Conservation (phyloP, 805 yeast species). For the Teunomyces pallodes region DNA sequence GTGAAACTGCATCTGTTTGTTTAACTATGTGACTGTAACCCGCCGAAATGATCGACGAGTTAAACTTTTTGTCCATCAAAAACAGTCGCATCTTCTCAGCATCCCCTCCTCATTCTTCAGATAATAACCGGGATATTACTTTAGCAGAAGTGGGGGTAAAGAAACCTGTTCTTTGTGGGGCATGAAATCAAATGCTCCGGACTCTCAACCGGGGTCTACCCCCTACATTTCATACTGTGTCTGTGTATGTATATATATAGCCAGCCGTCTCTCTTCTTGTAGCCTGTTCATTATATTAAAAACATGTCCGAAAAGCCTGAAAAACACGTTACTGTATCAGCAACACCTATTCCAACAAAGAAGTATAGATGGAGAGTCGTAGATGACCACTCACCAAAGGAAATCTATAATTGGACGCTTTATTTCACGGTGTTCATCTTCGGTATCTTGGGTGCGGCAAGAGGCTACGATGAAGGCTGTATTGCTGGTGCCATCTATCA, state of each 20-base stretch:
- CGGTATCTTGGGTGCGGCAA: conserved; percentile 54
- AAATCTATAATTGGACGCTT: conserved; percentile 47
- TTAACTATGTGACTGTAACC: too few species aligned
- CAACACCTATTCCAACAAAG: conserved; percentile 4
- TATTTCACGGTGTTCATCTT: conserved; percentile 46
- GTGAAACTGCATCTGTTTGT: too few species aligned
- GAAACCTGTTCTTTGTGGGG: not conserved
- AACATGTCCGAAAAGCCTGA: not conserved
- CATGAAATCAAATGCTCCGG: not conserved
- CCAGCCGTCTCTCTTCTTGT: not conserved
- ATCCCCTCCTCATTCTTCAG: not conserved
- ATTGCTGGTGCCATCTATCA: conserved; percentile 47
- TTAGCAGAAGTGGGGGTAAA: not conserved
- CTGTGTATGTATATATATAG: not conserved
- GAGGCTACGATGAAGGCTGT: conserved; percentile 59
- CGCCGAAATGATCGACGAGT: too few species aligned
- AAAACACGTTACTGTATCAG: not conserved
- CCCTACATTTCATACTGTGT: not conserved
- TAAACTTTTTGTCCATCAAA: too few species aligned
- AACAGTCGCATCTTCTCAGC: too few species aligned
- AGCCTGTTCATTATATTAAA: not conserved
- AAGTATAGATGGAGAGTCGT: conserved; percentile 20
- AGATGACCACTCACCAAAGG: conserved; percentile 38
- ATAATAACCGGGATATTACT: not conserved
- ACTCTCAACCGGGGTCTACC: not conserved